Evolutionary conservation across 768 basidiomycete species (phyloP), one percentile per base, ranked within the genome.

Genomic region (Leccinum fibrillosum): DNA sequence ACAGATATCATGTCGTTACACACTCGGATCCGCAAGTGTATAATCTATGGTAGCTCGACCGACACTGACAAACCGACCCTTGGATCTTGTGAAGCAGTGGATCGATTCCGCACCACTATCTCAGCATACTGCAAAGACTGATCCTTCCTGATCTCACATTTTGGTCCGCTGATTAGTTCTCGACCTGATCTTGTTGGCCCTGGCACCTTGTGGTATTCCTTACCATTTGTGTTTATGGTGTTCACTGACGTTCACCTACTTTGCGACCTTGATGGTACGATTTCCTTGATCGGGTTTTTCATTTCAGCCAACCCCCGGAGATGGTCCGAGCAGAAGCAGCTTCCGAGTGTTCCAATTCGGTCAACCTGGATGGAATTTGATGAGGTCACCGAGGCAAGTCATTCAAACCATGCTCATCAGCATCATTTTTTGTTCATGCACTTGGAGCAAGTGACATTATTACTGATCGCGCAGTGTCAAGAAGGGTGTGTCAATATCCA

Each of bases 61-160:
- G 34, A 32, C 15, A 26, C 53, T 2, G 21, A 62, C 19, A 7
- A 45, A 7, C 15, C 39, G 6, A 48, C 53, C 11, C 21, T 34
- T 9, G 9, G 2, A 5, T 28, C 55, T 28, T 26, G 23, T 8
- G n/a, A 25, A n/a, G 35, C 47, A 3, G 49, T 37, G 4, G 25
- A 26, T 6, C 5, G 44, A 12, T 15, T 34, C 53, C 50, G 4
- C 25, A 37, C 0, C 39, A 44, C 13, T 65, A 67, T 37, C 35
- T 61, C 9, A 44, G 57, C 30, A 56, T 42, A 39, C 23, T 42
- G 11, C 19, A 8, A 19, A 37, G 28, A n/a, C 26, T 64, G 2
- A 53, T 13, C 52, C 67, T 61, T 52, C 67, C 70, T 13, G 60
- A 47, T 8, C 42, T 53, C n/a, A 54, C 57, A 19, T 58, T 67